Base-by-base conservation (phyloP, 2,329 filamentous ascomycete species). In the Parastagonospora avenae region DNA sequence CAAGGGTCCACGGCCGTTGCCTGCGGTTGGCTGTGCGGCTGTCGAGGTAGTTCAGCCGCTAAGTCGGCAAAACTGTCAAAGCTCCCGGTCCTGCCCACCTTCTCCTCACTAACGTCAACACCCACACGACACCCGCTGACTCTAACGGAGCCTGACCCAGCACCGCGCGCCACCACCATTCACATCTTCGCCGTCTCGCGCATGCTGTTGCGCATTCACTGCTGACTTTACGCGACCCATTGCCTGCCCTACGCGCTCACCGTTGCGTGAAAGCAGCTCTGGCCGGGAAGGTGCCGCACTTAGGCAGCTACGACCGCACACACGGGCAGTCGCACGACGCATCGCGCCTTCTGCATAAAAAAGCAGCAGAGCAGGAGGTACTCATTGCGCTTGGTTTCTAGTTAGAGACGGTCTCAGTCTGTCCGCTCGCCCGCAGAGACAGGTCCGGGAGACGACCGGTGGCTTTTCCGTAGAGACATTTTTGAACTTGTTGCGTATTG, bases 401-500 rank as follows among this genome's bases (percentile, higher is more conserved):
- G 64, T 62, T 69, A 64, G 61, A 60, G 59, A 54, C 57, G 48
- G 52, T 46, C 43, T 54, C 55, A 49, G 50, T 46, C 55, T 49
- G 53, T 47, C 42, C 46, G 62, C 54, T 57, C 57, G 59, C 48
- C 59, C 41, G 61, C 65, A n/a, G n/a, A 30, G 29, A 10, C 19
- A 16, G 15, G 40, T 29, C 40, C 16, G 39, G 12, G 9, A 15
- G 40, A 19, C 40, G 29, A 52, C 55, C 56, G 58, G 60, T 59
- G 55, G 58, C 57, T 51, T 66, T 24, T 70, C 60, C 50, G 57
- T 72, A 70, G 66, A 72, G 61, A 69, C 64, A 62, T 59, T 57
- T 66, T 71, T 70, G 71, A 72, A 62, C 56, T 60, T 63, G 62
- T 67, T 73, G 63, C 61, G 59, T 63, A 61, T 67, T 73, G 63